These are phyloP conservation scores for Diutina mesorugosa DNA, from an alignment of 1,139 yeast genomes.

Conservation along the genomic window DNA sequence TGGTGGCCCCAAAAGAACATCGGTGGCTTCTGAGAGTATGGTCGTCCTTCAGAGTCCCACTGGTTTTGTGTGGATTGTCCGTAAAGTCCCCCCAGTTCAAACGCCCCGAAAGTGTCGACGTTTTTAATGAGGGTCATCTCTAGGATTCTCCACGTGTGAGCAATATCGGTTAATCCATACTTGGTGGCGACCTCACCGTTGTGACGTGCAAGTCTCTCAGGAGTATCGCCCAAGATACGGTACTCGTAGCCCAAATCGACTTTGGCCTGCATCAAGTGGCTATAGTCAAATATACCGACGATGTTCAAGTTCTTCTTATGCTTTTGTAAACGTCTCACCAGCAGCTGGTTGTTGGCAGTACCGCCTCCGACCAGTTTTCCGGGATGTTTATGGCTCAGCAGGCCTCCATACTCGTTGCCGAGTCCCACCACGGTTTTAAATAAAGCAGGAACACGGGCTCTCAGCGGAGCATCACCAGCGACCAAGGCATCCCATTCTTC, in stretches of 20 bases:
- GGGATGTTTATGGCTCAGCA: neutral
- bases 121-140: slow-evolving; percentile 29
- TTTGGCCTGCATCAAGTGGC: slow-evolving; percentile 63
- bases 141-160: slow-evolving; percentile 70
- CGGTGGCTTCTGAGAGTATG: neutral
- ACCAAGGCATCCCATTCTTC: slow-evolving; percentile 40
- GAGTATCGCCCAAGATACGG: slow-evolving; percentile 51
- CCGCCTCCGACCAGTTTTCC: neutral
- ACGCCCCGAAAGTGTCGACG: slow-evolving; percentile 4
- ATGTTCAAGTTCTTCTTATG: slow-evolving; percentile 25
- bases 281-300: slow-evolving; percentile 54
- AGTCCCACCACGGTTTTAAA: slow-evolving; percentile 28
- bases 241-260: slow-evolving; percentile 70
- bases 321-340: slow-evolving; percentile 9
- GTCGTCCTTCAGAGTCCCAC: neutral
- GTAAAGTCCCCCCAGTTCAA: neutral
- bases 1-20: slow-evolving; percentile 66
- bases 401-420: slow-evolving; percentile 1
- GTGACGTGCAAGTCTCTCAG: slow-evolving; percentile 51
- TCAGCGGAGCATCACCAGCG: slow-evolving; percentile 29
- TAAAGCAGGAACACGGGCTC: slow-evolving; percentile 32
- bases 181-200: slow-evolving; percentile 64
- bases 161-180: slow-evolving; percentile 48
- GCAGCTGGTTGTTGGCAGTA: neutral
- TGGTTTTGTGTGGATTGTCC: neutral